Conservation (phyloP, 2,329 filamentous ascomycete species). For the Didymella exigua region DNA sequence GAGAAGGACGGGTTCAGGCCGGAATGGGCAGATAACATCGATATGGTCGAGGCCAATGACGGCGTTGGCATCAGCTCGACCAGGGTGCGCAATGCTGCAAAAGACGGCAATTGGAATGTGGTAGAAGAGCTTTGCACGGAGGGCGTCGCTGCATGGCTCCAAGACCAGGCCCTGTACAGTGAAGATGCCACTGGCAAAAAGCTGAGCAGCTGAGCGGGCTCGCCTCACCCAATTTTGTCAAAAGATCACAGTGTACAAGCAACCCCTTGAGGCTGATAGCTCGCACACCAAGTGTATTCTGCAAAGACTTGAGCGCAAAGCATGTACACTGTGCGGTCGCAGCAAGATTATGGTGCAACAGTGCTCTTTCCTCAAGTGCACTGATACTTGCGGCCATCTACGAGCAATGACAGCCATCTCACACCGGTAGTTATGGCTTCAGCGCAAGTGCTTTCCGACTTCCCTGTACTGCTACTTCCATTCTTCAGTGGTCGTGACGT, state of each 20-base stretch:
- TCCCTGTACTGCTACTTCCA: background rate
- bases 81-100: slow-evolving; percentile 64
- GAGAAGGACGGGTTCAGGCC: slow-evolving; percentile 60
- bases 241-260: background rate
- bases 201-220: slow-evolving; percentile 41
- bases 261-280: background rate
- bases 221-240: background rate
- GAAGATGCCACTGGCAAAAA: slow-evolving; percentile 46
- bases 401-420: background rate
- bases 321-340: background rate
- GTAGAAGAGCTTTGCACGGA: slow-evolving; percentile 62
- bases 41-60: slow-evolving; percentile 61
- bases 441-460: background rate
- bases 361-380: background rate
- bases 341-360: background rate
- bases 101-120: slow-evolving; percentile 52
- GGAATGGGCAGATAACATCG: slow-evolving; percentile 66
- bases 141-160: slow-evolving; percentile 64
- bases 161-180: slow-evolving; percentile 61
- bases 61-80: slow-evolving; percentile 63
- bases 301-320: background rate
- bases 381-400: background rate
- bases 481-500: background rate
- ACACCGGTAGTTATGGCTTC: background rate
- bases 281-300: background rate